Base-by-base conservation (phyloP, 768 basidiomycete genomes). In the Mycena pura region DNA sequence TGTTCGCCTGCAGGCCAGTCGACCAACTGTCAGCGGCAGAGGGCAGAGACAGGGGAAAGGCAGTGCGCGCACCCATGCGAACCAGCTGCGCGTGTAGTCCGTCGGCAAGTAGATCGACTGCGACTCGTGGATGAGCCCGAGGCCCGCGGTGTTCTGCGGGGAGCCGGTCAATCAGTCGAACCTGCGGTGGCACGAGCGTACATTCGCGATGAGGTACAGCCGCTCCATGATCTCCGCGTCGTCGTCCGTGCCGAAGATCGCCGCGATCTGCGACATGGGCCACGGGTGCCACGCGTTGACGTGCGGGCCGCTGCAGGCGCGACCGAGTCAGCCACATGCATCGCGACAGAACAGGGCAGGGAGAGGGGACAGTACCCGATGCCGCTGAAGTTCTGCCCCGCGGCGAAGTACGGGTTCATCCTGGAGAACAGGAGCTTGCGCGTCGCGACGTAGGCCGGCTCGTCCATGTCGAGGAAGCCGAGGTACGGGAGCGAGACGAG, bases 201-300 rank as follows among this genome's bases (percentile, higher is more conserved):
- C 90, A 68, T 91, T 92, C 9, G 82, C 86, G 60, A 92, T 83
- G 63, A 79, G 76, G 61, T 90, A 89, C 21, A 93, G 71, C 3
- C 84, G 81, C 10, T 80, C 72, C 61, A 86, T 43, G 41, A 93
- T 92, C 65, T 91, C 90, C 17, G 75, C 70, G 67, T 92, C 90
- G 65, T 91, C 77, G 69, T 92, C 86, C 9, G 88, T 88, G 3
- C 90, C 88, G 69, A 86, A 92, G 58, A 92, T 88, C 15, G 86
- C 83, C 24, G 85, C 85, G 40, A 93, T 85, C 52, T 86, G 88
- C 22, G 90, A 89, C 91, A 93, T 93, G 3, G 91, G 91, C 91
- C 91, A 92, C 44, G 90, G 90, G 70, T 90, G 80, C 84, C 84
- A 88, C 10, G 84, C 82, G 68, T 86, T 84, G 47, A 88, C 84